These are phyloP conservation scores for Lycium barbarum DNA, from an alignment of 257 asterid genomes.

Conservation along the genomic window DNA sequence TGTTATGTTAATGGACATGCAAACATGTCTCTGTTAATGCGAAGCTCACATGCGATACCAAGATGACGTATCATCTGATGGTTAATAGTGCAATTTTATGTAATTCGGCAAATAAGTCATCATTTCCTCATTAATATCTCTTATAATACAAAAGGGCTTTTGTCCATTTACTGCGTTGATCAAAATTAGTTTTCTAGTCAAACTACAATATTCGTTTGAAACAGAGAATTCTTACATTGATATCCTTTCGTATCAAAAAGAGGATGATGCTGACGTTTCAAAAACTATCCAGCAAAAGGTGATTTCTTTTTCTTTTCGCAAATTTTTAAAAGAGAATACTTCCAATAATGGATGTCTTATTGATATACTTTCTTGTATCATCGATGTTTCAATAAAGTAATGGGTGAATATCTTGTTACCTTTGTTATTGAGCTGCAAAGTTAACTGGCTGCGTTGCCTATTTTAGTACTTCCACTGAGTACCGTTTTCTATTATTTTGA, in stretches of 20 bases:
- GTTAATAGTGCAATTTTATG: background rate
- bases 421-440: slow-evolving; percentile 7
- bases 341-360: slow-evolving; percentile 18
- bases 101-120: background rate
- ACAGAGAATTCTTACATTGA: background rate
- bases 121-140: background rate
- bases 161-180: background rate
- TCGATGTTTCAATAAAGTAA: background rate
- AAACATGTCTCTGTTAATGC: background rate
- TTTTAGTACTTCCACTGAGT: slow-evolving; percentile 25
- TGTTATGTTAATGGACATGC: background rate
- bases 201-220: background rate
- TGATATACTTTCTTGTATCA: slow-evolving; percentile 16
- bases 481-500: slow-evolving; percentile 29
- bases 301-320: slow-evolving; percentile 3
- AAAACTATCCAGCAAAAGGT: slow-evolving; percentile 22
- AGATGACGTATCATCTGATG: background rate
- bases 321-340: background rate
- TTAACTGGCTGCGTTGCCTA: slow-evolving; percentile 4
- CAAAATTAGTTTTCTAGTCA: slow-evolving; percentile 13
- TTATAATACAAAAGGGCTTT: background rate
- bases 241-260: background rate
- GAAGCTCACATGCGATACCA: slow-evolving; percentile 15
- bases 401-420: background rate
- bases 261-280: slow-evolving; percentile 11